Percentiles rank a stretch among this genome's conserved stretches.
phyloP scores from a whole-genome alignment of 495 filamentous ascomycete species.

The Hypoxylon rickii region DNA sequence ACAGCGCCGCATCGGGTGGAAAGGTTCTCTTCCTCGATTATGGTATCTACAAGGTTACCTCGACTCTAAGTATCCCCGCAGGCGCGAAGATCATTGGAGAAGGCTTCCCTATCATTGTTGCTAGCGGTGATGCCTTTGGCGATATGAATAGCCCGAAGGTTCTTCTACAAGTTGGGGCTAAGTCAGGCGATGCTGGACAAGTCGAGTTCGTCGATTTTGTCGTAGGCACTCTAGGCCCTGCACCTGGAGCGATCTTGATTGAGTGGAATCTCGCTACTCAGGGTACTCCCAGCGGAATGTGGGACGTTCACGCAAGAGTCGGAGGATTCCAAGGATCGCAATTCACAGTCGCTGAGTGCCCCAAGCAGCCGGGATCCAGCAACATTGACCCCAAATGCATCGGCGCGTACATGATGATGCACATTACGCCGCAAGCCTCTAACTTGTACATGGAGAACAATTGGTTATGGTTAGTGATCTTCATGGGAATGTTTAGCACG shows the following conservation, averaged over 20 bases:
- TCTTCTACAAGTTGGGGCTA: constrained; percentile 73
- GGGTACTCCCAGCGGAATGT: constrained; percentile 75
- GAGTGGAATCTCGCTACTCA: constrained; percentile 69
- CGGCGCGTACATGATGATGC: constrained; percentile 80
- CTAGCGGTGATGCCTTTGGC: constrained; percentile 70
- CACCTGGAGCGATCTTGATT: constrained; percentile 72
- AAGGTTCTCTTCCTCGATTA: constrained; percentile 63
- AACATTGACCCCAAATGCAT: constrained; percentile 60
- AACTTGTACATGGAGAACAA: constrained; percentile 83
- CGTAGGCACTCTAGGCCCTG: constrained; percentile 69
- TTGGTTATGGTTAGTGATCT: constrained; percentile 77
- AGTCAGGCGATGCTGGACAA: constrained; percentile 69
- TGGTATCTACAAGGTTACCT: constrained; percentile 66
- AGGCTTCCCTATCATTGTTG: constrained; percentile 86
- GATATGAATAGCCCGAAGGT: constrained; percentile 70
- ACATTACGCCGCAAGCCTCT: constrained; percentile 69
- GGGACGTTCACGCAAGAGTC: constrained; percentile 86
- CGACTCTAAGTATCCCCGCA: constrained; percentile 65
- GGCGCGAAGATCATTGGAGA: constrained; percentile 78
- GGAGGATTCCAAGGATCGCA: constrained; percentile 80
- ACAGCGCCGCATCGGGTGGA: constrained; percentile 64
- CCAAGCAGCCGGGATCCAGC: constrained; percentile 62
- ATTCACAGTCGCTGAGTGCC: constrained; percentile 73
- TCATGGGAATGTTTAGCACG: constrained; percentile 59
- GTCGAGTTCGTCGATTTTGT: constrained; percentile 83